These are phyloP conservation scores for Xylaria sp. DNA, from an alignment of 2,329 filamentous ascomycete genomes.

Conservation along the genomic window DNA sequence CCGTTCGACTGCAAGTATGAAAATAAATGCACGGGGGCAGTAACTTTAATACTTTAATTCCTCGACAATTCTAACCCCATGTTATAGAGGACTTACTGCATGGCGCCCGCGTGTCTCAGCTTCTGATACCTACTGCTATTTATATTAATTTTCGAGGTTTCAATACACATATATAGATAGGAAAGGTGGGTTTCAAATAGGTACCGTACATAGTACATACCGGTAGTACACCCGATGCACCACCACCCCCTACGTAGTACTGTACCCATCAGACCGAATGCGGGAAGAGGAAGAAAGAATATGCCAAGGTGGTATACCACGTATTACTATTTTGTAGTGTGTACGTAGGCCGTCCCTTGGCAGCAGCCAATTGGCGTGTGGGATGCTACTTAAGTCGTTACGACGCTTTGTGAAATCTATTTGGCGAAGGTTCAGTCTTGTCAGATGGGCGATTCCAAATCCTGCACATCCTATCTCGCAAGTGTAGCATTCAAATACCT, in stretches of 20 bases:
- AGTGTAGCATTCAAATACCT: constrained; percentile 4
- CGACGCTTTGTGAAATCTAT: constrained; percentile 16
- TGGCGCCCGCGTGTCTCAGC: constrained; percentile 13
- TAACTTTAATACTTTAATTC: neutral
- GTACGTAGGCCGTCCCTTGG: constrained; percentile 28
- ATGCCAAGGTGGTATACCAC: too few species aligned
- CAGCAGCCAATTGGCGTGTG: constrained; percentile 25
- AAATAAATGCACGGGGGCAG: too few species aligned
- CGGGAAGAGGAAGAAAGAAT: neutral
- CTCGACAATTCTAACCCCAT: neutral
- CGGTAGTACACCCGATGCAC: constrained; percentile 2
- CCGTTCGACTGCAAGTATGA: neutral
- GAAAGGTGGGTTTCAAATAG: constrained; percentile 23
- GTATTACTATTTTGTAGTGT: constrained; percentile 29
- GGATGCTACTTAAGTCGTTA: neutral
- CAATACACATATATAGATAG: neutral
- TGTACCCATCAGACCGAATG: neutral
- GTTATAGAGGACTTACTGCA: neutral
- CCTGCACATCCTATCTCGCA: constrained; percentile 1
- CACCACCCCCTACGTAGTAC: neutral
- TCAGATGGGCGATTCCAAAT: constrained; percentile 33
- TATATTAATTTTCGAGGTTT: neutral
- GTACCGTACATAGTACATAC: neutral
- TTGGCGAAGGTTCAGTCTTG: neutral
- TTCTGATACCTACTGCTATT: neutral